These are phyloP conservation scores for Picochlorum sp. DNA, from an alignment of 139 green algal genomes.

Conservation along the genomic window DNA sequence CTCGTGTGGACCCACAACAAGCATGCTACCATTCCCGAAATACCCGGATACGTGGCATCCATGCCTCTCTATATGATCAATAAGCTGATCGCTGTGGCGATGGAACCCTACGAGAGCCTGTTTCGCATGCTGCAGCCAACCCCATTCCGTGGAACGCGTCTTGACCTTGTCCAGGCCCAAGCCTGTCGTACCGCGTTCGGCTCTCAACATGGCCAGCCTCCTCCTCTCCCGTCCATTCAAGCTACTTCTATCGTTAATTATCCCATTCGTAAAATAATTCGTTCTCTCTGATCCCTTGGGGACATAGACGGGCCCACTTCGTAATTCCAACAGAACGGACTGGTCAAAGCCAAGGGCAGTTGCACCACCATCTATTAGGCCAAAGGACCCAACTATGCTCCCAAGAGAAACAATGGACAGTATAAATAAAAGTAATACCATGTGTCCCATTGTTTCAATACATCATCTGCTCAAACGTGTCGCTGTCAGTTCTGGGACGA, in stretches of 20 bases:
- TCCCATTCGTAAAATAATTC: no score
- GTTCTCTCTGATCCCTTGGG: not conserved
- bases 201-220: no score
- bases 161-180: not conserved
- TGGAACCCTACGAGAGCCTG: slow-evolving; percentile 7
- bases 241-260: no score
- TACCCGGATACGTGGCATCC: slow-evolving; percentile 8
- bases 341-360: not conserved
- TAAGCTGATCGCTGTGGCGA: not conserved
- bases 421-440: no score
- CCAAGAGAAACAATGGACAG: not conserved
- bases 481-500: no score
- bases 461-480: no score
- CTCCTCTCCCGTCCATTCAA: no score
- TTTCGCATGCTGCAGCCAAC: not conserved
- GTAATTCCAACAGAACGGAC: slow-evolving; percentile 1
- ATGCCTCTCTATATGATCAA: slow-evolving; percentile 3
- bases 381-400: not conserved
- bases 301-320: slow-evolving; percentile 1
- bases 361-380: not conserved
- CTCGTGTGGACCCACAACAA: slow-evolving; percentile 14
- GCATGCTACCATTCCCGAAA: slow-evolving; percentile 17
- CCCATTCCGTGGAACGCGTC: slow-evolving; percentile 6
- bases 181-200: no score
- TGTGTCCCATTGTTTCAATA: no score